Percentiles rank a stretch among this genome's conserved stretches.
Evolutionary conservation across 108 stramenopile species (phyloP).

Genomic region (Fragilaria radians): DNA sequence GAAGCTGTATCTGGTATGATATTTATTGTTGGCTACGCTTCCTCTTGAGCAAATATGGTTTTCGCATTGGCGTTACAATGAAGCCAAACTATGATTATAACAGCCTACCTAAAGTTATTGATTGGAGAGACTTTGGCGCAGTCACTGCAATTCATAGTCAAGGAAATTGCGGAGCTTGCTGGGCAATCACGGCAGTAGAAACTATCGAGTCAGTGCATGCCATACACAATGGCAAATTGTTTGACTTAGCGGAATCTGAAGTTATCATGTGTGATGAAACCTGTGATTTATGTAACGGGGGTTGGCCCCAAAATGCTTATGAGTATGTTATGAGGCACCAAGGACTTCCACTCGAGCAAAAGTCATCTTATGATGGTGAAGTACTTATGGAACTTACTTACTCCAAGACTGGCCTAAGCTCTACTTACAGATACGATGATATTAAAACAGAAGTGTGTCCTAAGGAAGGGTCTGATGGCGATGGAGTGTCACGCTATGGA

Average conservation of each 20-base stretch:
- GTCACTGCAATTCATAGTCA: slow-evolving; percentile 67
- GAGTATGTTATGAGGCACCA: slow-evolving; percentile 75
- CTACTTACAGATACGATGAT: not conserved
- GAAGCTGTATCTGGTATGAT: slow-evolving; percentile 26
- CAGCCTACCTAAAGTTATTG: slow-evolving; percentile 44
- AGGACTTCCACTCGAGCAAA: slow-evolving; percentile 49
- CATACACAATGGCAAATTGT: slow-evolving; percentile 50
- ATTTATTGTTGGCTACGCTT: slow-evolving; percentile 61
- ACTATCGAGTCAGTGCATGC: slow-evolving; percentile 76
- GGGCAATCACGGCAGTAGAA: slow-evolving; percentile 88
- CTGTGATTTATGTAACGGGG: slow-evolving; percentile 77
- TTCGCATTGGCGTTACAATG: slow-evolving; percentile 58
- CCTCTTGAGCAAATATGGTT: slow-evolving; percentile 37
- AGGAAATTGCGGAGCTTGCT: slow-evolving; percentile 77
- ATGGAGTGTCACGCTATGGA: slow-evolving; percentile 64
- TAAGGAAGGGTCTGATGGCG: slow-evolving; percentile 29
- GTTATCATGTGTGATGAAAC: slow-evolving; percentile 65
- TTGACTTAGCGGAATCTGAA: slow-evolving; percentile 65
- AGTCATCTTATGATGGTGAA: slow-evolving; percentile 56
- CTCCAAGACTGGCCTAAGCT: slow-evolving; percentile 42
- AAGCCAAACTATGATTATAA: slow-evolving; percentile 46
- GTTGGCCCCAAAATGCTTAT: slow-evolving; percentile 88
- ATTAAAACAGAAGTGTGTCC: slow-evolving; percentile 58
- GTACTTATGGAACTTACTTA: slow-evolving; percentile 51
- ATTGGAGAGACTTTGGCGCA: slow-evolving; percentile 79